Evolutionary conservation across 176 grass and related monocot genomes (phyloP).

Genomic region (Melocanna baccifera): DNA sequence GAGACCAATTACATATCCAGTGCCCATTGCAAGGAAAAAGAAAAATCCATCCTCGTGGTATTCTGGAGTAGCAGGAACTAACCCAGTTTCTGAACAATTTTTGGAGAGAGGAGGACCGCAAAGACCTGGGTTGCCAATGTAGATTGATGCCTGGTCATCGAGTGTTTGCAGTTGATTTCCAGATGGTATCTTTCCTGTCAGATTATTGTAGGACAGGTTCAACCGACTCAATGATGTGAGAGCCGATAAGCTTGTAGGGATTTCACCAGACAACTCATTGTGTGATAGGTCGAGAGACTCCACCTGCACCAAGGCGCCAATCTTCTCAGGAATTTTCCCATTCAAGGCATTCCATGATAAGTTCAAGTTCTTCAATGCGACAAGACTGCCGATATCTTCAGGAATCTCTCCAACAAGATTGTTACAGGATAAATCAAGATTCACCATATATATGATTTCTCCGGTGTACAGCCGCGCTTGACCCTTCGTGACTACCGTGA

Average conservation of each 20-base stretch:
- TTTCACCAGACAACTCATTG: background rate
- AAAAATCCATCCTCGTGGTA: background rate
- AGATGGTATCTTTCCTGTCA: background rate
- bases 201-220: background rate
- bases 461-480: background rate
- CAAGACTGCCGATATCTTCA: background rate
- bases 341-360: no score
- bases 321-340: no score
- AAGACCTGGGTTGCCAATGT: background rate
- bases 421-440: conserved; percentile 39
- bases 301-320: no score
- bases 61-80: background rate
- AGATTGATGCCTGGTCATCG: background rate
- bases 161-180: background rate
- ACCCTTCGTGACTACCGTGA: conserved; percentile 6
- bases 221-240: background rate
- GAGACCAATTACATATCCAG: background rate
- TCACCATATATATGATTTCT: background rate
- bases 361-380: no score
- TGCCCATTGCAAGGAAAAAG: background rate
- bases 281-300: background rate
- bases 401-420: background rate
- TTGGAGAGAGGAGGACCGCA: conserved; percentile 7
- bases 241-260: background rate
- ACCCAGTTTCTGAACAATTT: background rate